Conservation (phyloP, 768 basidiomycete species). For the Mycena vulgaris region DNA sequence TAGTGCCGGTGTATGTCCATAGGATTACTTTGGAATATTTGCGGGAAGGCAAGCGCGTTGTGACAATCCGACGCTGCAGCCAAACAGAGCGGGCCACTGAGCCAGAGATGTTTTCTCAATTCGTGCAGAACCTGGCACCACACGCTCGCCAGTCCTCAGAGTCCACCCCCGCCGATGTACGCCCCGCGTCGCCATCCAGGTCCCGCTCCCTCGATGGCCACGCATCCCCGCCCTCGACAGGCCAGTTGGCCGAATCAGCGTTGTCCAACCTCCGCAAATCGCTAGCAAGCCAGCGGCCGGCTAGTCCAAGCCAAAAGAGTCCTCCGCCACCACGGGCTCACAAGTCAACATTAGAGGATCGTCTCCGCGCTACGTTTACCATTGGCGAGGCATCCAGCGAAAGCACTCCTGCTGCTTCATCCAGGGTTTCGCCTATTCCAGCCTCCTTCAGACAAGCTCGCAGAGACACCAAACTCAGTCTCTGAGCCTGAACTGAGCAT, state of each 20-base stretch:
- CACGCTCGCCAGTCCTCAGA: conserved; percentile 39
- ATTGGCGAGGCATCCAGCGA: conserved; percentile 68
- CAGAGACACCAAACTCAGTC: background rate
- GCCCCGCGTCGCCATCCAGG: conserved; percentile 27
- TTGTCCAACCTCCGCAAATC: conserved; percentile 76
- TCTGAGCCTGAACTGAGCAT: conserved; percentile 32
- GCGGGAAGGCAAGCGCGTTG: conserved; percentile 10
- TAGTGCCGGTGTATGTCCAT: conserved; percentile 19
- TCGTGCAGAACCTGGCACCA: conserved; percentile 78
- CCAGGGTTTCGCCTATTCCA: conserved; percentile 60
- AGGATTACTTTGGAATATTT: no score
- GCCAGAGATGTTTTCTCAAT: conserved; percentile 79
- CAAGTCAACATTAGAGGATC: conserved; percentile 81
- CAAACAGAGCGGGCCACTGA: background rate
- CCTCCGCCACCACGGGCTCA: conserved; percentile 45
- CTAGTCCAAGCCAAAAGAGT: conserved; percentile 53
- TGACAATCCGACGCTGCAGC: background rate
- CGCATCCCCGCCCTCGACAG: conserved; percentile 57
- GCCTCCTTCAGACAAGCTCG: conserved; percentile 18
- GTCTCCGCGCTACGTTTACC: conserved; percentile 75
- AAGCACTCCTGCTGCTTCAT: conserved; percentile 58
- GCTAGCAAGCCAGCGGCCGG: conserved; percentile 66
- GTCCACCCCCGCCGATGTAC: conserved; percentile 13
- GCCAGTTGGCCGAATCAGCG: conserved; percentile 74
- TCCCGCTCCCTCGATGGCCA: conserved; percentile 29